phyloP scores from a whole-genome alignment of 2,329 filamentous ascomycete genomes.

The Alternaria postmessia region DNA sequence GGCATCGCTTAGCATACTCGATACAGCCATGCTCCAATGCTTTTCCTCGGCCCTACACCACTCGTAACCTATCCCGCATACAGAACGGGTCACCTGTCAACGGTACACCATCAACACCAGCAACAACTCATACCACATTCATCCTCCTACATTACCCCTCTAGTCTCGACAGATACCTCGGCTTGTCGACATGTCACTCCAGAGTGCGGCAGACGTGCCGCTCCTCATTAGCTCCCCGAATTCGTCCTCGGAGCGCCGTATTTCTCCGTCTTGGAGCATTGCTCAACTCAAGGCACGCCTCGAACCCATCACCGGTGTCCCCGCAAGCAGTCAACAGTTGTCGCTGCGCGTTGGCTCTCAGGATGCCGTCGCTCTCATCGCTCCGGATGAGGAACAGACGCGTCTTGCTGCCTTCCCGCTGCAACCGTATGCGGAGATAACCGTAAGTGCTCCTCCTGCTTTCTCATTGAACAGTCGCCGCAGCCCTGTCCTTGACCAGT shows the following conservation, averaged over 20 bases:
- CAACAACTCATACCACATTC: conserved; percentile 1
- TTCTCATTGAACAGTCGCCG: conserved; percentile 25
- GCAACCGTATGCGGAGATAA: conserved; percentile 78
- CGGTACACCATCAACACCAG: conserved; percentile 13
- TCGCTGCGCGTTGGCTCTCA: conserved; percentile 72
- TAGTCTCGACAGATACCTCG: conserved; percentile 8
- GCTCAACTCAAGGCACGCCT: conserved; percentile 84
- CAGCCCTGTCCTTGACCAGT: conserved; percentile 24
- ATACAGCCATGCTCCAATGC: conserved; percentile 13
- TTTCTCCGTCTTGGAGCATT: conserved; percentile 92
- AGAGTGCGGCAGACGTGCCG: conserved; percentile 73
- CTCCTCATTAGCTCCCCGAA: conserved; percentile 79
- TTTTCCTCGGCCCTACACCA: conserved; percentile 18
- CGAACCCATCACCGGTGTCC: conserved; percentile 91
- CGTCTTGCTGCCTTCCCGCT: conserved; percentile 72
- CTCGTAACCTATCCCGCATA: conserved; percentile 22
- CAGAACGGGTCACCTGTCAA: conserved; percentile 22
- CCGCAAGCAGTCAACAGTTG: conserved; percentile 79
- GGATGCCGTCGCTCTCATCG: conserved; percentile 71
- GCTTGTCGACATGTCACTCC: conserved; percentile 41
- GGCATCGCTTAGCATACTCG: conserved; percentile 32
- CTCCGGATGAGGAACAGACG: conserved; percentile 75
- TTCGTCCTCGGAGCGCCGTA: conserved; percentile 83
- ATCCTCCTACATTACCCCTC: conserved; percentile 13
- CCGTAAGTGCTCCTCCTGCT: conserved; percentile 66